Conservation (phyloP, 1,284 basidiomycete species). For the Stygiomarasmius scandens region DNA sequence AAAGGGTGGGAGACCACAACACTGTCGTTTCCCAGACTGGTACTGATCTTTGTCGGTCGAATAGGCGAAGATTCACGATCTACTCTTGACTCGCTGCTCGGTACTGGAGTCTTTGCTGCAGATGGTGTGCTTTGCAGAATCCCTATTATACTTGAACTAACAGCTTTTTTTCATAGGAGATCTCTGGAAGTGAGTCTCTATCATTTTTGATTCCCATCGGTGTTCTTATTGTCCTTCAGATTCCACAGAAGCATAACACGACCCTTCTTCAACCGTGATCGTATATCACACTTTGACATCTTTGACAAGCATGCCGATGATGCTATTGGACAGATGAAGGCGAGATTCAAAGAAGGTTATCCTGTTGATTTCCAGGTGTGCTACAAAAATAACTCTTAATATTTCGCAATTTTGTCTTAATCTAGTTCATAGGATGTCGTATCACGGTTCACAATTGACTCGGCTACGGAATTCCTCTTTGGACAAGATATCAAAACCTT, state of each 20-base stretch:
- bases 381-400: slow-evolving; percentile 2
- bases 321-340: slow-evolving; percentile 39
- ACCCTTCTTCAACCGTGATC: slow-evolving; percentile 44
- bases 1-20: slow-evolving; percentile 3
- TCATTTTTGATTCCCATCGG: too few species aligned
- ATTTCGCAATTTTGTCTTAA: neutral
- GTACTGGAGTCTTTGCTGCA: slow-evolving; percentile 16
- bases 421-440: slow-evolving; percentile 36
- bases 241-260: slow-evolving; percentile 18
- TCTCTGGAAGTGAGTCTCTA: slow-evolving; percentile 15
- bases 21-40: too few species aligned
- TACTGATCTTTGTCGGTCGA: too few species aligned
- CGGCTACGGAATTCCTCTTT: slow-evolving; percentile 47
- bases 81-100: slow-evolving; percentile 6
- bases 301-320: slow-evolving; percentile 46
- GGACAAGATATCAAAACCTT: slow-evolving; percentile 38
- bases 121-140: slow-evolving; percentile 6
- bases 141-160: neutral
- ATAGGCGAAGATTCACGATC: slow-evolving; percentile 7
- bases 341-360: slow-evolving; percentile 41
- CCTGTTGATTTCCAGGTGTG: slow-evolving; percentile 53
- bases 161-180: slow-evolving; percentile 5
- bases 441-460: slow-evolving; percentile 48
- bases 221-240: neutral
- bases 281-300: slow-evolving; percentile 55